Base-by-base conservation (phyloP, 306 rosid species). In the Castanopsis chinensis region DNA sequence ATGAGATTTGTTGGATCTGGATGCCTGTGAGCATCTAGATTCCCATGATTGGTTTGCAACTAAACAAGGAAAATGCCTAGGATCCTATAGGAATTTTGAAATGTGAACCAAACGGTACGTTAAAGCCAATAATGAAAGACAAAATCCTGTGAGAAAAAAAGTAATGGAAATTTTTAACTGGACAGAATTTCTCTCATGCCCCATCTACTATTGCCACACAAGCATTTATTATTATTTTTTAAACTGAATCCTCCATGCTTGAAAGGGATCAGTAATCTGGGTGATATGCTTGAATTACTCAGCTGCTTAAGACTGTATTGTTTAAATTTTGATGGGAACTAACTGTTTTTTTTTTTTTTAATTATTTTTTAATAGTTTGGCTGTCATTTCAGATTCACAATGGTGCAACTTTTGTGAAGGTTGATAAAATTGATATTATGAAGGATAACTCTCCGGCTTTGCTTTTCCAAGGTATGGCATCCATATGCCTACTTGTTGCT, bases 361-460 rank as follows among this genome's bases (percentile, higher is more conserved):
- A 1, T 25, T 25, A 1, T 6, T 7, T 37, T 7, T 41, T 2
- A 41, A 54, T 78, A 25, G 69, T 56, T 75, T 27, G 23, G 35
- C 25, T 76, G 69, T 18, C 53, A 55, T 79, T 82, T 52, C 85
- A 94, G 99, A 87, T 91, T 76, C 92, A 87, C 74, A 91, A 84
- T 83, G 99, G 97, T 49, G 97, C 99, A 8, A 94, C 99, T 58
- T 90, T 90, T 83, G 82, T 94, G 45, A 92, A 85, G 87, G 85
- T 94, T 84, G 97, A 94, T 86, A 92, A 88, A 85, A 71, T 92
- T 81, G 89, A 83, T 79, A 68, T 87, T 63, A 82, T 65, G 91
- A 91, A 92, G 85, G 97, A 92, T 80, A 94, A 90, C 76, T 91
- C 97, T 79, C 97, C 99, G 23, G 97, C 94, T 3, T 89, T 94